Evolutionary conservation across 2,329 filamentous ascomycete species (phyloP), one percentile per base, ranked within the genome.

Genomic region (Cladosporium sp.): DNA sequence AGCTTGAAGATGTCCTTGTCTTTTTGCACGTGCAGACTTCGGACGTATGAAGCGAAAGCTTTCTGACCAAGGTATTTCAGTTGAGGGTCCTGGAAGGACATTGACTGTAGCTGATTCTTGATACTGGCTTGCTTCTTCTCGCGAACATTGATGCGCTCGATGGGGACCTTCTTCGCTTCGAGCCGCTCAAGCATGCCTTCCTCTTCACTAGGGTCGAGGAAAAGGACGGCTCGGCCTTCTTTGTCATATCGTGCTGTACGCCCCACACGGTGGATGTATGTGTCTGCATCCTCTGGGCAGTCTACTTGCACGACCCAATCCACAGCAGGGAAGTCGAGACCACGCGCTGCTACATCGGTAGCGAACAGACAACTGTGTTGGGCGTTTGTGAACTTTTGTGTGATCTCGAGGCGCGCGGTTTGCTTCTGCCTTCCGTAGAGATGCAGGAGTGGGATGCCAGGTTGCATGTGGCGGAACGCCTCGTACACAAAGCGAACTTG

Each of bases 251-350:
- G 87, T n/a, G 95, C 95, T 21, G 95, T 98, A 33, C 95, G 88
- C 1, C 95, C 95, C 5, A 97, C 94, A 66, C 95, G 88, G 79
- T 99, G 95, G 71, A 99, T 98, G 74, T 99, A 99, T 0, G 95
- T 99, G 74, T 98, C 95, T 4, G 91, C 91, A 77, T 99, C 94
- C 78, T 99, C 95, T 0, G 95, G 95, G 70, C 92, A 96, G 77
- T 99, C 95, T n/a, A 92, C 85, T 76, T 99, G 95, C n/a, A 99
- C 92, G 5, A 99, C 95, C 91, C 95, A 99, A 77, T 99, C 95
- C 0, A 99, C 95, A 3, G 93, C 90, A 0, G 95, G 95, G 75
- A 99, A 98, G 77, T 99, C 95, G 14, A 99, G 86, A 69, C 95
- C 95, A 77, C 95, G 87, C 0, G 95, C 95, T 4, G 96, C 93